These are phyloP conservation scores for Chaetomium cochliodes DNA, from an alignment of 495 filamentous ascomycete species.

Conservation along the genomic window DNA sequence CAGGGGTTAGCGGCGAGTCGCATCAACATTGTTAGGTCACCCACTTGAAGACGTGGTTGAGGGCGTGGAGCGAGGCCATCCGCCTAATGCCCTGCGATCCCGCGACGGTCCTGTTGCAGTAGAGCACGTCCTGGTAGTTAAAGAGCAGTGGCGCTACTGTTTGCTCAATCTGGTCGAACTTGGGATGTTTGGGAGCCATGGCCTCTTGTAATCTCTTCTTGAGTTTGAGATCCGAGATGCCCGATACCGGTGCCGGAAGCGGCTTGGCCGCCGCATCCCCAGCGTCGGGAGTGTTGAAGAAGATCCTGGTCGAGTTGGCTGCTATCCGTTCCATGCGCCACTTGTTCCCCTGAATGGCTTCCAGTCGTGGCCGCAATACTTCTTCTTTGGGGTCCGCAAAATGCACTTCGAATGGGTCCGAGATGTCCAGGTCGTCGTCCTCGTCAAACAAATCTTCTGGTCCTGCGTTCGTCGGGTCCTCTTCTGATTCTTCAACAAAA, in stretches of 20 bases:
- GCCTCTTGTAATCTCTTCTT: conserved; percentile 53
- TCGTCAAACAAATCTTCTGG: conserved; percentile 42
- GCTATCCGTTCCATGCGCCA: conserved; percentile 56
- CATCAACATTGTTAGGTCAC: conserved; percentile 4
- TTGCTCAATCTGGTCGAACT: conserved; percentile 53
- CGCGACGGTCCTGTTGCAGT: conserved; percentile 63
- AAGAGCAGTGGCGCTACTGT: conserved; percentile 60
- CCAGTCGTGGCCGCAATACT: conserved; percentile 49
- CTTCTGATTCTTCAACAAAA: conserved; percentile 41
- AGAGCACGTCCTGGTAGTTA: conserved; percentile 78
- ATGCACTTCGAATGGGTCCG: conserved; percentile 78
- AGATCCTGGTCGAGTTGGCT: conserved; percentile 42
- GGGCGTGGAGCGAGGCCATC: conserved; percentile 73
- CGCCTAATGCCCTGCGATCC: conserved; percentile 66
- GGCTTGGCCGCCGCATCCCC: conserved; percentile 24
- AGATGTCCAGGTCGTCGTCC: conserved; percentile 52
- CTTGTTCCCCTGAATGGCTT: conserved; percentile 55
- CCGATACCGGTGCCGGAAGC: conserved; percentile 33
- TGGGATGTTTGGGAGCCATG: conserved; percentile 34
- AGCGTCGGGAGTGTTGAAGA: conserved; percentile 40
- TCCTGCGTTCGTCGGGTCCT: conserved; percentile 42
- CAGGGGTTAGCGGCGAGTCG: conserved; percentile 11
- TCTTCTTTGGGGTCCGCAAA: conserved; percentile 64
- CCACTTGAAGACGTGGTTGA: conserved; percentile 88
- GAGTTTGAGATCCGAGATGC: conserved; percentile 54